Evolutionary conservation across 495 filamentous ascomycete genomes (phyloP), one percentile per base, ranked within the genome.

Genomic region (Neohortaea acidophila): DNA sequence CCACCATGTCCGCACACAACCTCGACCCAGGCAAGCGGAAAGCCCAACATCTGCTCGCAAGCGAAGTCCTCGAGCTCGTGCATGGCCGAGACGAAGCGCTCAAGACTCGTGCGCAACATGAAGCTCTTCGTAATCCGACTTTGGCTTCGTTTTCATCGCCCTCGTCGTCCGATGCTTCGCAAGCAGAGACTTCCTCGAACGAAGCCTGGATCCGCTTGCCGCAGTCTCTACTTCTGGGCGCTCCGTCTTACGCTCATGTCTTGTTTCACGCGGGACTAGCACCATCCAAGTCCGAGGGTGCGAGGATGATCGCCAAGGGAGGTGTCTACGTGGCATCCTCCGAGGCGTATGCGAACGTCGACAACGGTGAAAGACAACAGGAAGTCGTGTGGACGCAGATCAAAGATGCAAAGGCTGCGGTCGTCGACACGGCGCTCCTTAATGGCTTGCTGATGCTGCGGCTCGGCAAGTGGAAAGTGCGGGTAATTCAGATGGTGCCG

Each of bases 21-120:
- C 11, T 61, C 11, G 68, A 81, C 27, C 79, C 82, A 0, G 69
- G 71, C 0, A 71, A 75, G 52, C 71, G 89, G 2, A 57, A 70
- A 36, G 85, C 86, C 10, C 87, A 96, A 45, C 84, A 89, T 52
- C 51, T 62, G 1, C 69, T 99, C 5, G 89, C 91, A 0, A 63
- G 58, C 19, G 85, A 94, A 49, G 76, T 94, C 9, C 66, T 87
- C 6, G 63, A 73, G 26, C 63, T 99, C 11, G 67, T 85, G 1
- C 85, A 96, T 47, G 84, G 87, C 2, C 53, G 56, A 13, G 32
- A 59, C 2, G 66, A 67, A 24, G 80, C 83, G 0, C 46, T 11
- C 11, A 18, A 33, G 31, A 44, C 46, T 2, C 38, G 36, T 5
- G n/a, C n/a, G 2, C 30, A 49, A 26, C 46, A 49, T 21, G 29